Base-by-base conservation (phyloP, 495 filamentous ascomycete genomes). In the Penicillium psychrofluorescens region DNA sequence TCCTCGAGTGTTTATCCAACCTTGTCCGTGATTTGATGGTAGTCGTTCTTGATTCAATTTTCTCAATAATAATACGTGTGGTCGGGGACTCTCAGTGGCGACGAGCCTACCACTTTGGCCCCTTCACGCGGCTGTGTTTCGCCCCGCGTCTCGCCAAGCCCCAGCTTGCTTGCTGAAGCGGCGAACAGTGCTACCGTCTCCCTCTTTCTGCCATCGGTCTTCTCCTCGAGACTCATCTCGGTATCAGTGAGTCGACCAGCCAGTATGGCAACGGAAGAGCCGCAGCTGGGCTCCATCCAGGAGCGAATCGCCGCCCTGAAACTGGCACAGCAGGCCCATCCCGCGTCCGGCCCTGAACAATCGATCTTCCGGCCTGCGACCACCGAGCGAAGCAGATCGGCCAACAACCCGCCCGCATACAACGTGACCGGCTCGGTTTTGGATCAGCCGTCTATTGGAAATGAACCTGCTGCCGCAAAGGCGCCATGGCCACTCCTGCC, bases 301-400 rank as follows among this genome's bases (percentile, higher is more conserved):
- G 63, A 72, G 38, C 76, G 80, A 38, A 82, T 84, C 45, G 76
- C 76, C 36, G 68, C 74, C 15, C 58, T 84, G 36, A 81, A 82
- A 48, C 66, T 76, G 41, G 66, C 74, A 31, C 71, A 84, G 46
- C 61, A 79, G 36, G 72, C 75, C 27, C 63, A 67, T 14, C 48
- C 56, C 33, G 41, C 53, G 14, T 41, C 32, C 22, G 45, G 48
- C 42, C 29, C 49, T 47, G 51, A 53, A 35, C 51, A 54, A 40
- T 44, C 54, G 11, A 36, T 53, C 38, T 37, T 55, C 54, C 54
- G 49, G 43, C 73, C 68, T 29, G 60, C 53, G 43, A 54, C 63
- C 44, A 55, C 63, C 40, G 62, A 62, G 27, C 62, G 71, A 44
- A 55, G 63, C 33, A 68, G 71, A 43, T 66, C 77, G 7, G 57